phyloP scores from a whole-genome alignment of 148 eudicot genomes.

The Camellia granthamiana region DNA sequence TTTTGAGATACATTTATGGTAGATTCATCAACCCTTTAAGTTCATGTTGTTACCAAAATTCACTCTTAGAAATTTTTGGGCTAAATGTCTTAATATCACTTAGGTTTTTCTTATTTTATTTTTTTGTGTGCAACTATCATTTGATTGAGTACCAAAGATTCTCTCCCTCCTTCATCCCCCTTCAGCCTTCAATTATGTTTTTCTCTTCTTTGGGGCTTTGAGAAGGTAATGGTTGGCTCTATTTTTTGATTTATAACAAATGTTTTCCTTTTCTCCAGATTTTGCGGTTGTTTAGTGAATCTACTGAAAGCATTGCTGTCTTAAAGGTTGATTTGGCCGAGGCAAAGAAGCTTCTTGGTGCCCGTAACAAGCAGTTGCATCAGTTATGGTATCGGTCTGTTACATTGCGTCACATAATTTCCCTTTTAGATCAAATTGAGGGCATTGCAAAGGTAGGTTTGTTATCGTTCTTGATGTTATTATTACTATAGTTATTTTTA shows the following conservation, averaged over 20 bases:
- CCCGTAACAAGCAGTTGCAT: constrained; percentile 93
- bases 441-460: constrained; percentile 79
- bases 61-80: no score
- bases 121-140: neutral
- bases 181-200: neutral
- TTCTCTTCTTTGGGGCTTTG: constrained; percentile 12
- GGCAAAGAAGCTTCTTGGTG: constrained; percentile 82
- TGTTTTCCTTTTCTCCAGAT: constrained; percentile 50
- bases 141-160: neutral
- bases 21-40: no score
- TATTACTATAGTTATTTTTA: neutral
- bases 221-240: neutral
- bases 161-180: neutral
- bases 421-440: constrained; percentile 94
- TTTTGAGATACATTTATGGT: no score
- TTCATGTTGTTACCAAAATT: no score
- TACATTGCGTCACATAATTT: constrained; percentile 89
- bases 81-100: neutral
- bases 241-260: neutral
- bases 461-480: neutral
- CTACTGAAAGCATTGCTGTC: constrained; percentile 71
- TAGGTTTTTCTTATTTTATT: neutral
- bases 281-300: constrained; percentile 95
- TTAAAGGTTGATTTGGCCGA: constrained; percentile 80
- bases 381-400: constrained; percentile 98